Percentiles rank a stretch among this genome's conserved stretches.
phyloP scores from a whole-genome alignment of 495 filamentous ascomycete genomes.

The Penicillium taxi region DNA sequence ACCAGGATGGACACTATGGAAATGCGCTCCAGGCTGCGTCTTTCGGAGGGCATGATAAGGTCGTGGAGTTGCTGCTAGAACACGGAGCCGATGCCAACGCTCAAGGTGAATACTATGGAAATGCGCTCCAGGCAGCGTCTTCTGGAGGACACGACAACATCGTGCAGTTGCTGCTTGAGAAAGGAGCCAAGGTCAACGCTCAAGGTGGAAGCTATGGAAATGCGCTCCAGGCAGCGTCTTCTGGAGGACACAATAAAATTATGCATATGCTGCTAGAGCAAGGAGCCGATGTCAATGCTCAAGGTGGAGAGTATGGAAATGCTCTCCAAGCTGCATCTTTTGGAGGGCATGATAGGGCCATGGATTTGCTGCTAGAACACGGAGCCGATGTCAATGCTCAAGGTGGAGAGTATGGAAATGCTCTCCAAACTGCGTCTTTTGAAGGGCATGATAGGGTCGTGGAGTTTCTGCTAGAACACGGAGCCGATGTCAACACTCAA shows the following conservation, averaged over 20 bases:
- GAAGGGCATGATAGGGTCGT: background rate
- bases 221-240: slow-evolving; percentile 1
- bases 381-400: no score
- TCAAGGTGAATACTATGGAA: slow-evolving; percentile 4
- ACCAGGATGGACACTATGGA: slow-evolving; percentile 1
- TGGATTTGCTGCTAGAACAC: no score
- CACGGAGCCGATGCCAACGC: slow-evolving; percentile 4
- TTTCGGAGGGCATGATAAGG: background rate
- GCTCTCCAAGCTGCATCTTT: slow-evolving; percentile 2
- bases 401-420: no score
- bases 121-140: slow-evolving; percentile 6
- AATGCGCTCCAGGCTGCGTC: slow-evolving; percentile 8
- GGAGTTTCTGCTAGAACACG: background rate
- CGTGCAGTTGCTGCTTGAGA: slow-evolving; percentile 5
- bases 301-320: background rate
- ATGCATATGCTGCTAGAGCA: slow-evolving; percentile 2
- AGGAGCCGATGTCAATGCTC: no score
- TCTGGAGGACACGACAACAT: background rate
- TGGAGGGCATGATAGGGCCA: no score
- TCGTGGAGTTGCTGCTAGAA: slow-evolving; percentile 5
- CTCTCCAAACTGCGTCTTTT: background rate
- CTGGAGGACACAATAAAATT: no score
- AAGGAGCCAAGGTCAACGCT: slow-evolving; percentile 5
- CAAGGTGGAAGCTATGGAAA: background rate
- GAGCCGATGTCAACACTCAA: no score